Evolutionary conservation across 768 basidiomycete species (phyloP), one percentile per base, ranked within the genome.

Genomic region (Boletus rubescentipes): DNA sequence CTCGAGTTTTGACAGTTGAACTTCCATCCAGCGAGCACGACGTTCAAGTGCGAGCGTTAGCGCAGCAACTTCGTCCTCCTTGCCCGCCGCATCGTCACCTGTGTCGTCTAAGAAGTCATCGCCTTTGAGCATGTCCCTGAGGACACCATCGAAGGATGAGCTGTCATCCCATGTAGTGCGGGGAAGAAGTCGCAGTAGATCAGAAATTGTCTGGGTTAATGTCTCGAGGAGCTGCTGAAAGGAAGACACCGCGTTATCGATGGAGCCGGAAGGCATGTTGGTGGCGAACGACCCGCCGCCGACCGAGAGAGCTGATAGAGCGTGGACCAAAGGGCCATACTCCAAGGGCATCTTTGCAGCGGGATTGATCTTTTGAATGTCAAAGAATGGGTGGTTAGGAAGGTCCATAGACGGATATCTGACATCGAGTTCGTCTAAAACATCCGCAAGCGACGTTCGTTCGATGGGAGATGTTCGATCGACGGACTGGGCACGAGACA

Each of bases 21-120:
- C 88, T 70, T 93, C 91, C 89, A 94, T 93, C 90, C 91, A 94
- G 39, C 89, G 79, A 15, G 91, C 92, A n/a, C 92, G 87, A 56
- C 89, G 85, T 67, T 92, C 91, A 41, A 94, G 79, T 9, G 90
- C 91, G 45, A 87, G 74, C 2, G 91, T 93, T 55, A 93, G 73
- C 16, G 87, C 87, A 3, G 87, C 89, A 8, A 93, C 91, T 65
- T 94, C 91, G 63, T 92, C 90, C 57, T 91, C 89, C 61, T 83
- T 86, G 21, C 78, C 82, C 18, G 78, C 73, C 26, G 76, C 74
- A 50, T 86, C 86, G 39, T 87, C 86, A 5, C 80, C 81, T 3
- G 79, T 79, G 57, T 91, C 89, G 52, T 91, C 91, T 34, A 91
- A 75, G 65, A 91, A 89, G 66, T 93, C 91, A 56, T 92, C 90